Conservation (phyloP, 2,329 filamentous ascomycete species). For the Alternaria sp. region DNA sequence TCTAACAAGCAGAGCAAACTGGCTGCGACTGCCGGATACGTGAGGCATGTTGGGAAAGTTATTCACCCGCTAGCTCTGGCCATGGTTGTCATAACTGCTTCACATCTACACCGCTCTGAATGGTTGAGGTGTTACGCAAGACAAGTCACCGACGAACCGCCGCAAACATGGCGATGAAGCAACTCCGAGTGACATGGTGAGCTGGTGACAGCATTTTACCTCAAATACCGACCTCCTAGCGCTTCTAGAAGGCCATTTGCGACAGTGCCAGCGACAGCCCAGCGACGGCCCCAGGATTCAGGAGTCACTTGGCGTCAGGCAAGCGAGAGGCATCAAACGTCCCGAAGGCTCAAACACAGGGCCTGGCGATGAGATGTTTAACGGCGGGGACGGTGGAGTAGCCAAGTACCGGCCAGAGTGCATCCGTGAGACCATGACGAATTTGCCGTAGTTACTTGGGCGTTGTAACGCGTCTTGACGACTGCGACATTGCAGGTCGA, state of each 20-base stretch:
- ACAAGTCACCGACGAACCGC: constrained; percentile 15
- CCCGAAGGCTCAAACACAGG: constrained; percentile 30
- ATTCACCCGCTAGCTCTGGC: background rate
- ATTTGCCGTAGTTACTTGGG: constrained; percentile 8
- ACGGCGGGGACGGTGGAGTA: constrained; percentile 20
- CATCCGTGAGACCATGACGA: constrained; percentile 15
- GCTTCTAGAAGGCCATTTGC: constrained; percentile 19
- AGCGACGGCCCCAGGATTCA: constrained; percentile 19
- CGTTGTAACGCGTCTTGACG: background rate
- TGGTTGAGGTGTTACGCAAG: constrained; percentile 25
- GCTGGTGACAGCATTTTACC: background rate
- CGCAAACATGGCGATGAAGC: constrained; percentile 7
- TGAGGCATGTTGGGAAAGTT: background rate
- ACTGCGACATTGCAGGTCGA: constrained; percentile 2
- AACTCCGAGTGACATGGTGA: constrained; percentile 3
- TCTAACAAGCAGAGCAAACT: constrained; percentile 21
- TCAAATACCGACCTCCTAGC: constrained; percentile 6
- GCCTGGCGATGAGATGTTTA: constrained; percentile 32
- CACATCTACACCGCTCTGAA: constrained; percentile 34
- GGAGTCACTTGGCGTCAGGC: constrained; percentile 37
- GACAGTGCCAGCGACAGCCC: constrained; percentile 14
- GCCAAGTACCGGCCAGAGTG: constrained; percentile 17
- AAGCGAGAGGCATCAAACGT: constrained; percentile 34
- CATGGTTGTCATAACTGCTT: constrained; percentile 11
- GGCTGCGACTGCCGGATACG: constrained; percentile 1